These are phyloP conservation scores for Mucor plumbeus DNA, from an alignment of 371 early-diverging fungal species.

Conservation along the genomic window DNA sequence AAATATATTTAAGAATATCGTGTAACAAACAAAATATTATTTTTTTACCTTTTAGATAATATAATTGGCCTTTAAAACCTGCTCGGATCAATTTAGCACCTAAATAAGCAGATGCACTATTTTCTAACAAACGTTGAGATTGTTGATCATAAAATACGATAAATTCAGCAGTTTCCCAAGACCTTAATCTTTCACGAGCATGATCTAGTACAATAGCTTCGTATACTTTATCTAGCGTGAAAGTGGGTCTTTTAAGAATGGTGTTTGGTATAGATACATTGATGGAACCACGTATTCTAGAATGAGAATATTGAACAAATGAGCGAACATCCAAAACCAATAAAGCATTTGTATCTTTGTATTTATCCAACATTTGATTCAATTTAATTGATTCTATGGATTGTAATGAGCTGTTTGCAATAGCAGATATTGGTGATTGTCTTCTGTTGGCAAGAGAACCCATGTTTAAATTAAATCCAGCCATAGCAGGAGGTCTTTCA, in stretches of 20 bases:
- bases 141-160: slow-evolving; percentile 65
- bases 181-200: slow-evolving; percentile 42
- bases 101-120: slow-evolving; percentile 51
- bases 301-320: slow-evolving; percentile 51
- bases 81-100: slow-evolving; percentile 40
- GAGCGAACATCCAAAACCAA: slow-evolving; percentile 64
- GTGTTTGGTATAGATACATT: slow-evolving; percentile 66
- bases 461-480: slow-evolving; percentile 22
- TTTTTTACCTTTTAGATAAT: slow-evolving; percentile 58
- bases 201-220: slow-evolving; percentile 57
- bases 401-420: background rate
- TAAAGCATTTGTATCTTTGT: slow-evolving; percentile 1
- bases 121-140: slow-evolving; percentile 45
- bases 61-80: slow-evolving; percentile 47
- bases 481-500: slow-evolving; percentile 7
- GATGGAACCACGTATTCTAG: slow-evolving; percentile 52
- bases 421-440: slow-evolving; percentile 15
- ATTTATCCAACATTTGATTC: slow-evolving; percentile 8
- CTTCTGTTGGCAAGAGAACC: slow-evolving; percentile 30
- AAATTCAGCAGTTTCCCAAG: slow-evolving; percentile 51
- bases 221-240: slow-evolving; percentile 59
- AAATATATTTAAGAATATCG: slow-evolving; percentile 1
- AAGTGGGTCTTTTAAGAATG: slow-evolving; percentile 63
- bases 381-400: slow-evolving; percentile 16
- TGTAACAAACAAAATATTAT: background rate